Conservation (phyloP, 495 filamentous ascomycete species). For the Daldinia concentrica region DNA sequence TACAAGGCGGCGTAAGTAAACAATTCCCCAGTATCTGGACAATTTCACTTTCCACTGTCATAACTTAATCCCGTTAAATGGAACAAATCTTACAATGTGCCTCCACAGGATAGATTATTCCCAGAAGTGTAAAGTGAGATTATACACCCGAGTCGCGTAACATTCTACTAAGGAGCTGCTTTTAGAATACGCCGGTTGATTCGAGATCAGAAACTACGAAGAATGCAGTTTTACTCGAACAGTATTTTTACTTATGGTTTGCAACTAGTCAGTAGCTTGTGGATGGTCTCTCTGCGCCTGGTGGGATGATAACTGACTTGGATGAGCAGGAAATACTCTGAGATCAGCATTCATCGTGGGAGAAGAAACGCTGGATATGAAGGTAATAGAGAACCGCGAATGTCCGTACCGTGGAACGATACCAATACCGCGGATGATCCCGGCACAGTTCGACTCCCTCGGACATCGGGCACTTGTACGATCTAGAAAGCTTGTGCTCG, state of each 20-base stretch:
- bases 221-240: slow-evolving; percentile 37
- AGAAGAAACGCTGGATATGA: slow-evolving; percentile 48
- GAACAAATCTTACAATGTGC: slow-evolving; percentile 5
- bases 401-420: slow-evolving; percentile 42
- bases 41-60: neutral
- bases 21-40: neutral
- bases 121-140: slow-evolving; percentile 11
- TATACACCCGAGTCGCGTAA: neutral
- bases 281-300: neutral
- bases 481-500: slow-evolving; percentile 44
- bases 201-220: slow-evolving; percentile 31
- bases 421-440: slow-evolving; percentile 55
- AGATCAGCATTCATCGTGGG: slow-evolving; percentile 52
- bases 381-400: slow-evolving; percentile 21
- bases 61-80: neutral
- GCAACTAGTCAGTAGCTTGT: slow-evolving; percentile 49
- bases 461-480: slow-evolving; percentile 49
- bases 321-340: slow-evolving; percentile 45
- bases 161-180: slow-evolving; percentile 14
- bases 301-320: slow-evolving; percentile 11
- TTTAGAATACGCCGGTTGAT: slow-evolving; percentile 16
- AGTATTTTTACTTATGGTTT: slow-evolving; percentile 54
- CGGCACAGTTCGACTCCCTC: slow-evolving; percentile 60
- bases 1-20: slow-evolving; percentile 33
- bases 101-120: slow-evolving; percentile 11